phyloP scores from a whole-genome alignment of 108 stramenopile genomes.

The Cylindrotheca fusiformis region DNA sequence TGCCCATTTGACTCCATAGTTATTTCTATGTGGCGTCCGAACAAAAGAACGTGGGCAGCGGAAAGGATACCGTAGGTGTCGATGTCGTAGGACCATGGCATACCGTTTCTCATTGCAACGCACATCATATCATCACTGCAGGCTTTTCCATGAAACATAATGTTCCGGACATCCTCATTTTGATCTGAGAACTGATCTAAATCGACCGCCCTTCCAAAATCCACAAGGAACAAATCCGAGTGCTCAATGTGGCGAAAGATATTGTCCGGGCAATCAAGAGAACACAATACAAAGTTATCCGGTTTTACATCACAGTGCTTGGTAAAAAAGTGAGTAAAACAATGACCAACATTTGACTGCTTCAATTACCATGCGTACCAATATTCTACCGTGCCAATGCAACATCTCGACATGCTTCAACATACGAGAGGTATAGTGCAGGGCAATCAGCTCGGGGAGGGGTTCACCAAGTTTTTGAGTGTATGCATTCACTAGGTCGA shows the following conservation, averaged over 20 bases:
- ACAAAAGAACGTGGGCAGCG: slow-evolving; percentile 63
- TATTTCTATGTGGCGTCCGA: slow-evolving; percentile 62
- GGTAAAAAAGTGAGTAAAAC: background rate
- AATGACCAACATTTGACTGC: background rate
- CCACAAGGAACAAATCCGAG: slow-evolving; percentile 69
- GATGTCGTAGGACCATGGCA: slow-evolving; percentile 74
- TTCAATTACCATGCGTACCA: slow-evolving; percentile 45
- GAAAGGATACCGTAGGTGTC: slow-evolving; percentile 74
- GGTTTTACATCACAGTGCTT: slow-evolving; percentile 85
- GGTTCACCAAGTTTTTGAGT: slow-evolving; percentile 40
- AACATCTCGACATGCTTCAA: slow-evolving; percentile 61
- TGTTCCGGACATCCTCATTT: slow-evolving; percentile 28
- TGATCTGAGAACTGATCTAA: slow-evolving; percentile 25
- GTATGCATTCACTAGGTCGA: slow-evolving; percentile 77
- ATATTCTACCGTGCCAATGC: slow-evolving; percentile 69
- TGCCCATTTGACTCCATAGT: slow-evolving; percentile 29
- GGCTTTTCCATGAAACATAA: slow-evolving; percentile 48
- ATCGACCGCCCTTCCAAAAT: slow-evolving; percentile 81
- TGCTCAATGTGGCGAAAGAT: slow-evolving; percentile 28
- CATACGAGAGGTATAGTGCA: slow-evolving; percentile 75
- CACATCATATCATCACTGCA: slow-evolving; percentile 66
- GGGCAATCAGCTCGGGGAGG: slow-evolving; percentile 67
- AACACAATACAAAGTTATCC: slow-evolving; percentile 75
- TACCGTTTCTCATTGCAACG: slow-evolving; percentile 60
- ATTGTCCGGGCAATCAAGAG: slow-evolving; percentile 21